phyloP scores from a whole-genome alignment of 2,329 filamentous ascomycete genomes.

The Apiospora arundinis region DNA sequence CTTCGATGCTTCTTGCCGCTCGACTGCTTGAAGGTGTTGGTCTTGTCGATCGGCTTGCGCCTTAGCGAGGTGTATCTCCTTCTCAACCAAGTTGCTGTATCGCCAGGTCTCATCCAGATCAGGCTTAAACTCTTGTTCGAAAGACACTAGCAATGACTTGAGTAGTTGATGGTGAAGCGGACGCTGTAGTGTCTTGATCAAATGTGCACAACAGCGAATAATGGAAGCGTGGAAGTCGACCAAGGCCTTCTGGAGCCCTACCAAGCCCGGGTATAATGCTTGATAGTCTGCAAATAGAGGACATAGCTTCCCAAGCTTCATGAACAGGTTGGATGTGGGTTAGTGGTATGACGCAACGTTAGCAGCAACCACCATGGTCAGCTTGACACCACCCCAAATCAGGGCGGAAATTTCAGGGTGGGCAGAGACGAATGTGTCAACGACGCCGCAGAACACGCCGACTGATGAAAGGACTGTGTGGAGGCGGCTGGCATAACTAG shows the following conservation, averaged over 20 bases:
- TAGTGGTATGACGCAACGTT: slow-evolving; percentile 49
- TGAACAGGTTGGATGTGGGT: slow-evolving; percentile 44
- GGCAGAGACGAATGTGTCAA: slow-evolving; percentile 46
- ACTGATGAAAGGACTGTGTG: slow-evolving; percentile 43
- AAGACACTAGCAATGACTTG: slow-evolving; percentile 34
- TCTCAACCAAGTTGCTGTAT: slow-evolving; percentile 32
- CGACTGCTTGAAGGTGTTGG: slow-evolving; percentile 31
- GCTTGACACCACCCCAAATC: slow-evolving; percentile 51
- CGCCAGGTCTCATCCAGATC: slow-evolving; percentile 32
- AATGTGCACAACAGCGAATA: slow-evolving; percentile 44
- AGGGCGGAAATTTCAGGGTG: slow-evolving; percentile 46
- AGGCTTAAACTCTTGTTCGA: slow-evolving; percentile 38
- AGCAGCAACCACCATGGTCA: slow-evolving; percentile 45
- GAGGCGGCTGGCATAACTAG: slow-evolving; percentile 38
- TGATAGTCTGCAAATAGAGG: slow-evolving; percentile 46
- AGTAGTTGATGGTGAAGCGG: slow-evolving; percentile 35
- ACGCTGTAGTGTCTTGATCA: no score
- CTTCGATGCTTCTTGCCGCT: slow-evolving; percentile 28
- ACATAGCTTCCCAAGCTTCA: slow-evolving; percentile 41
- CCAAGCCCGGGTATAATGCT: slow-evolving; percentile 43
- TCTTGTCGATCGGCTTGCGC: slow-evolving; percentile 33
- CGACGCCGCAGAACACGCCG: slow-evolving; percentile 43
- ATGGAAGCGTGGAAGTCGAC: slow-evolving; percentile 44
- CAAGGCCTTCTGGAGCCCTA: slow-evolving; percentile 41
- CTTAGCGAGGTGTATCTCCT: slow-evolving; percentile 35